A percentile compares a stretch with the other conserved stretches of the same genome.
These are phyloP conservation scores for Chalara sp. DNA, from an alignment of 2,329 filamentous ascomycete genomes.

Conservation along the genomic window DNA sequence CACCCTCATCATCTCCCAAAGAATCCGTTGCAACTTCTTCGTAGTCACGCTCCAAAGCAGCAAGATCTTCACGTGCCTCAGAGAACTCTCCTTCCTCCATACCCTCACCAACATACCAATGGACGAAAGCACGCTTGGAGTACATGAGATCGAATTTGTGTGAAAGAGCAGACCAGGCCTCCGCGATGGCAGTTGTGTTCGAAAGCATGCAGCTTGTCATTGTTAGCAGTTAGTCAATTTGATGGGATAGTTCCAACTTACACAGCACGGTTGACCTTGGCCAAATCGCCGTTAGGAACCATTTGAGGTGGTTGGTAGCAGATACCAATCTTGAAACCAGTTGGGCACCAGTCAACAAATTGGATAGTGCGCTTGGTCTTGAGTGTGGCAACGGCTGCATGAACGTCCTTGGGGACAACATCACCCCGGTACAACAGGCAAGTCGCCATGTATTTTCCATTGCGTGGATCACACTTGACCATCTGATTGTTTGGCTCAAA, in stretches of 20 bases:
- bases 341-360: slow-evolving; percentile 99
- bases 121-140: slow-evolving; percentile 99
- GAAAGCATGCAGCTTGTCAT: slow-evolving; percentile 84
- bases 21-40: slow-evolving; percentile 97
- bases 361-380: slow-evolving; percentile 99
- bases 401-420: slow-evolving; percentile 92
- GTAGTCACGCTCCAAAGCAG: slow-evolving; percentile 96
- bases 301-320: slow-evolving; percentile 97
- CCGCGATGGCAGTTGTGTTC: slow-evolving; percentile 97
- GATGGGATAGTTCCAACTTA: slow-evolving; percentile 44
- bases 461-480: slow-evolving; percentile 98
- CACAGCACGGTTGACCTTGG: slow-evolving; percentile 97
- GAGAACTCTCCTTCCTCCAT: slow-evolving; percentile 99
- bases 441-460: slow-evolving; percentile 99
- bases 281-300: slow-evolving; percentile 93
- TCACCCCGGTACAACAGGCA: slow-evolving; percentile 97
- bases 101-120: slow-evolving; percentile 99
- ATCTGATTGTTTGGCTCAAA: slow-evolving; percentile 99
- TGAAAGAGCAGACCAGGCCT: slow-evolving; percentile 94
- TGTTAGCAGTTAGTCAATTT: slow-evolving; percentile 11
- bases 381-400: slow-evolving; percentile 85
- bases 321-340: slow-evolving; percentile 99
- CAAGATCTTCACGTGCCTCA: slow-evolving; percentile 96
- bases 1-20: slow-evolving; percentile 75
- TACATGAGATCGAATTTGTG: slow-evolving; percentile 99